Evolutionary conservation across 495 filamentous ascomycete species (phyloP), one percentile per base, ranked within the genome.

Genomic region (Aspergillus sparsus): DNA sequence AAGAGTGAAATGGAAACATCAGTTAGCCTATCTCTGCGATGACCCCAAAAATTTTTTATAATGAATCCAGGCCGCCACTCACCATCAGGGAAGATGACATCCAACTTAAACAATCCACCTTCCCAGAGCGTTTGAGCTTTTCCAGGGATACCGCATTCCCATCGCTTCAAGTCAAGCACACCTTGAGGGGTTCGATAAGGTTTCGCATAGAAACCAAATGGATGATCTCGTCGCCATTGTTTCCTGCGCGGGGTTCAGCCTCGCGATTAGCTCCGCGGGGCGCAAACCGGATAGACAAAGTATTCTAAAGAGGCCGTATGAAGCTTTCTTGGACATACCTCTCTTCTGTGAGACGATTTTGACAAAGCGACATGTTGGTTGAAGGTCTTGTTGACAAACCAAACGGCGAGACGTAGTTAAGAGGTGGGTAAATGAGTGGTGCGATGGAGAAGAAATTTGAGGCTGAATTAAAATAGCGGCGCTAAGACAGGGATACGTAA

Each of bases 41-140:
- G 9, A 21, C 27, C 13, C 44, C 16, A n/a, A 41, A 10, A 10
- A 41, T 0, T 7, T 15, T 16, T 47, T 15, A 7, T 37, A 49
- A 18, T 33, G 13, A 11, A 21, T 12, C 8, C 6, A 10, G 33
- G 32, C 13, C 32, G 15, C 6, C 64, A 82, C 87, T 72, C 80
- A 96, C 94, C 95, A 70, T 99, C 94, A 0, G 94, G 94, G 69
- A 99, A 99, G 12, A 83, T 87, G 58, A 99, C 86, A 47, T 89
- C 89, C 57, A 99, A 77, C 75, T 98, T 98, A 79, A 97, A 97
- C 3, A 97, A 77, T 0, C 95, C 93, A 34, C 93, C 93, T 67
- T 95, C 94, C 94, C 94, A 99, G 18, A 97, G 81, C 0, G 95
- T 98, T 77, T 92, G 91, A 55, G 94, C 87, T 71, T 96, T 97